Base-by-base conservation (phyloP, 2,329 filamentous ascomycete genomes). In the Rhinocladiella mackenziei region DNA sequence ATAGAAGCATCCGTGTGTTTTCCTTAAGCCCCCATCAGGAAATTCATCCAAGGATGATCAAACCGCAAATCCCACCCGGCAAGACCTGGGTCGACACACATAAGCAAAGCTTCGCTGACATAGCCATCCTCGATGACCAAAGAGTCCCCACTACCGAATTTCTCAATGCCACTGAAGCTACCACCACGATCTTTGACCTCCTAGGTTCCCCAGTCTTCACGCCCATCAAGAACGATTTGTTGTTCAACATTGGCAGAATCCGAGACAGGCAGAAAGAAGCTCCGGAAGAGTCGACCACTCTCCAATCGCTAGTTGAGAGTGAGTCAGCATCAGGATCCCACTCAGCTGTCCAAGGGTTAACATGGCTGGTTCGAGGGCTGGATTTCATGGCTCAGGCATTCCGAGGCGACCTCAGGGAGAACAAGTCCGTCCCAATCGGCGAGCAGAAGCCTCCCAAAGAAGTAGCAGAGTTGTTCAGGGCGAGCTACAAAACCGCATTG, bases 241-340 rank as follows among this genome's bases (percentile, higher is more conserved):
- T 80, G 33, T 86, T 86, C 65, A 98, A 98, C 71, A 78, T 97
- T 71, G 89, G 89, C 88, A 97, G 97, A 86, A 76, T 97, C 66
- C 81, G 86, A 55, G 82, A 89, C 39, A 81, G 89, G 57, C 84
- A 91, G 64, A 75, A 83, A 42, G 86, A 82, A 45, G 80, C 86
- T 45, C 86, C 89, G 20, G 73, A 73, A 42, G 82, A 89, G 54
- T 94, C 86, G 11, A 74, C 78, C 60, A 94, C 81, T 45, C 74
- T 98, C 45, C 92, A 98, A 70, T 80, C 83, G 34, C 85, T 97
- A 35, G 84, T 86, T 58, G 66, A 81, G 54, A 92, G 89, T 65
- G 92, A 98, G 74, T 74, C 94, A 63, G 89, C 89, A 74, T 76
- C 79, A 51, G 89, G 89, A 75, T 89, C 92, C 69, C 86, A 95